Base-by-base conservation (phyloP, 2,329 filamentous ascomycete genomes). In the Exophiala xenobiotica region DNA sequence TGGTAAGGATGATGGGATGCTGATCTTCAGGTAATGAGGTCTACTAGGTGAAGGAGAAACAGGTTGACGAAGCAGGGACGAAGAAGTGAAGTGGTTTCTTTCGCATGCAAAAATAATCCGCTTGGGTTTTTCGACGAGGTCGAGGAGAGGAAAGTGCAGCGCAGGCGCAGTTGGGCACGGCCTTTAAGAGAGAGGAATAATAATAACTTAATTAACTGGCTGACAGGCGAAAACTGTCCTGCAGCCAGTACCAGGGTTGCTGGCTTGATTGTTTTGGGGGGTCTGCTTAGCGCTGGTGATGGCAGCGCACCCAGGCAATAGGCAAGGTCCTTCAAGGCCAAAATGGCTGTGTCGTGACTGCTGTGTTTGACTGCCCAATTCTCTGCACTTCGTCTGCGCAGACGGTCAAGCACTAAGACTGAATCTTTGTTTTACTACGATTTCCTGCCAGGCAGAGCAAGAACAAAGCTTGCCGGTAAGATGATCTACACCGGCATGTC, bases 1-100 rank as follows among this genome's bases (percentile, higher is more conserved):
- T 29, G 37, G 31, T 51, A 51, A 51, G 35, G 41, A 51, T 51
- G 48, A 42, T n/a, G 35, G 22, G 23, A 31, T 22, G 16, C 31
- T 46, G 49, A 31, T 20, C 39, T 29, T 20, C 27, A 37, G 41
- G 44, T 31, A 23, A 40, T 16, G 46, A 39, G 46, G 33, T 37
- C 23, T 22, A 40, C 38, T 7, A 22, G 38, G 20, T 40, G 19
- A 40, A 24, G 38, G 14, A 8, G 20, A 40, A 40, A 22, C 38
- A 26, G 16, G 42, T 33, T 26, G 42, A 33, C 20, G 38, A 20
- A 40, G 38, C 19, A 40, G 22, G 38, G 38, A 40, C 38, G 38
- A 40, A 14, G 38, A 40, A 20, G 19, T 20, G 19, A 23, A 23
- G 19, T 40, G 19, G 19, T 23, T 23, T 40, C n/a, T 40, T 22